Base-by-base conservation (phyloP, 2,329 filamentous ascomycete species). In the Fusarium sp. region DNA sequence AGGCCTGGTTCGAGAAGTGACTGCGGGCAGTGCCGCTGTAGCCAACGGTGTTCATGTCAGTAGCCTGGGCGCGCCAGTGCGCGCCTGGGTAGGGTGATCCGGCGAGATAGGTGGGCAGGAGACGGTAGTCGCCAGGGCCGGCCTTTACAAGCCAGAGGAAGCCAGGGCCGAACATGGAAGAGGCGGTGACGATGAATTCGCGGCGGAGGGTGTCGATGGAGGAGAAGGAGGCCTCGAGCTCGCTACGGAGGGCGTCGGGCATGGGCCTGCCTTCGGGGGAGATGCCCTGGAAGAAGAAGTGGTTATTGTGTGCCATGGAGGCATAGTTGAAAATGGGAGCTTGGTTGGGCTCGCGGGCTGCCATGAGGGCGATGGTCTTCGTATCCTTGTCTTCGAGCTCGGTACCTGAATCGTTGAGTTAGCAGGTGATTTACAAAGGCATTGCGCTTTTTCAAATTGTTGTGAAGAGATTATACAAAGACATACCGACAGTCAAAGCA, bases 271-370 rank as follows among this genome's bases (percentile, higher is more conserved):
- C 82, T 74, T 61, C 49, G 51, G 77, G 77, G 50, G 74, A 69
- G 62, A 80, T 73, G 71, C 82, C 77, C 67, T 84, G 75, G 83
- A 94, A 93, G 85, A 92, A 94, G 81, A 92, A 89, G 73, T 87
- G 80, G 75, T 87, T 97, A 85, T 98, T 98, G 83, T 91, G 90
- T 52, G 92, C 91, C 91, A 96, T 96, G 70, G 92, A 96, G 76
- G 95, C 95, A 76, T 96, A 87, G 84, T 98, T 99, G 87, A 99
- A 99, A 74, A 89, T 81, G 68, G 88, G 83, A 37, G 95, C 95
- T 62, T 85, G 82, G 67, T 83, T 82, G 39, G 94, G 89, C 71
- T 95, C 86, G 76, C 93, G 92, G 57, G 94, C 91, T 56, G 89
- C 89, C 71, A 86, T 82, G 71, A 94, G 82, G 72, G 91, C 78